These are phyloP conservation scores for Corymbia calophylla DNA, from an alignment of 441 rosid species.

Conservation along the genomic window DNA sequence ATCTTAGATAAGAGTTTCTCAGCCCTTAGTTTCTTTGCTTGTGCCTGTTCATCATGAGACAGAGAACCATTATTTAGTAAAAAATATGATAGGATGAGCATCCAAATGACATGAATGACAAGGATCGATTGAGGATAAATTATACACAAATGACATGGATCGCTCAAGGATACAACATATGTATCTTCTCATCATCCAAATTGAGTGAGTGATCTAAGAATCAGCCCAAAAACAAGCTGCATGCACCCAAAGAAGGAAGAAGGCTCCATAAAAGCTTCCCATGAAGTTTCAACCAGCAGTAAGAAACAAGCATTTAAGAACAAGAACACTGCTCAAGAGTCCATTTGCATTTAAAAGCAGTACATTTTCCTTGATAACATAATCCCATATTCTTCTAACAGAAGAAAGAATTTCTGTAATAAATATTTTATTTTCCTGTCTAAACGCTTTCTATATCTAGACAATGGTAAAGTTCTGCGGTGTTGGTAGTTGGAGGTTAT, in stretches of 20 bases:
- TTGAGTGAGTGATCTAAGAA: neutral
- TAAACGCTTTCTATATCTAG: neutral
- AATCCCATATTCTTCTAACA: neutral
- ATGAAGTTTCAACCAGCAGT: neutral
- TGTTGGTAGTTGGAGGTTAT: neutral
- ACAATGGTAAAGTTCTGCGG: neutral
- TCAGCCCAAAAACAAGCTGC: neutral
- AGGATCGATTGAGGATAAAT: neutral
- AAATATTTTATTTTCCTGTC: neutral
- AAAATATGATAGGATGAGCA: neutral
- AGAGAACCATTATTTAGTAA: neutral
- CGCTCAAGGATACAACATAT: neutral
- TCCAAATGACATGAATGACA: neutral
- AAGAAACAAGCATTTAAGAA: neutral
- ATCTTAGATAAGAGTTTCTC: conserved; percentile 76
- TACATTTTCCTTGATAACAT: neutral
- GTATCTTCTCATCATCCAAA: neutral
- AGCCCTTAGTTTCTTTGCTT: conserved; percentile 84
- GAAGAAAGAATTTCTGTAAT: neutral
- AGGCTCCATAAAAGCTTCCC: neutral
- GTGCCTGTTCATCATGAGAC: conserved; percentile 50
- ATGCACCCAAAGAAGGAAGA: neutral
- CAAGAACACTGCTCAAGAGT: neutral
- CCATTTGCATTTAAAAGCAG: neutral
- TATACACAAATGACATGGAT: neutral